Conservation (phyloP, 768 basidiomycete genomes). For the Cystobasidium onofrii region DNA sequence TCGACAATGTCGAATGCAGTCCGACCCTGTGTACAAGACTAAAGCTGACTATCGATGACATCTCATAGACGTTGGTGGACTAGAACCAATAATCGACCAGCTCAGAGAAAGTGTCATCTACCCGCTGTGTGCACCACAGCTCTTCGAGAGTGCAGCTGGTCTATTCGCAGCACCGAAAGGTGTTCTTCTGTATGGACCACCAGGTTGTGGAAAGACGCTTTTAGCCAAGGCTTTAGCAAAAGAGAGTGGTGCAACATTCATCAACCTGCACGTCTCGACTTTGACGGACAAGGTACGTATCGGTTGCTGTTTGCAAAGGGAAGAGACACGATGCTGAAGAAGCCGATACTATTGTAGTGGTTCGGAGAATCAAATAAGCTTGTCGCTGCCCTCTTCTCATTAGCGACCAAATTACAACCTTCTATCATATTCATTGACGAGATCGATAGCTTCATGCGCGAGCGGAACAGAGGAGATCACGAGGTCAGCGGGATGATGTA, state of each 20-base stretch:
- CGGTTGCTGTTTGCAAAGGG: too few relatives aligned
- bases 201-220: slow-evolving; percentile 99
- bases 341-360: slow-evolving; percentile 54
- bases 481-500: slow-evolving; percentile 88
- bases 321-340: too few relatives aligned
- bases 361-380: slow-evolving; percentile 90
- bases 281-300: slow-evolving; percentile 56
- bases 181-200: slow-evolving; percentile 88
- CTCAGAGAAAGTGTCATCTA: slow-evolving; percentile 93
- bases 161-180: slow-evolving; percentile 89
- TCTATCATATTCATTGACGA: slow-evolving; percentile 98
- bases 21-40: too few relatives aligned
- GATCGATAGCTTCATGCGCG: slow-evolving; percentile 88
- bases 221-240: slow-evolving; percentile 96
- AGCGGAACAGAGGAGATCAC: slow-evolving; percentile 79
- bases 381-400: slow-evolving; percentile 83
- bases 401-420: slow-evolving; percentile 87
- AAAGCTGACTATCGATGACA: neutral
- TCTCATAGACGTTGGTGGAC: slow-evolving; percentile 74
- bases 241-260: slow-evolving; percentile 93
- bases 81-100: slow-evolving; percentile 79
- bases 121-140: slow-evolving; percentile 78
- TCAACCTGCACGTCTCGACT: slow-evolving; percentile 69
- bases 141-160: slow-evolving; percentile 69
- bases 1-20: neutral